These are phyloP conservation scores for Oryza meyeriana DNA, from an alignment of 176 grass and related monocot species.

Conservation along the genomic window DNA sequence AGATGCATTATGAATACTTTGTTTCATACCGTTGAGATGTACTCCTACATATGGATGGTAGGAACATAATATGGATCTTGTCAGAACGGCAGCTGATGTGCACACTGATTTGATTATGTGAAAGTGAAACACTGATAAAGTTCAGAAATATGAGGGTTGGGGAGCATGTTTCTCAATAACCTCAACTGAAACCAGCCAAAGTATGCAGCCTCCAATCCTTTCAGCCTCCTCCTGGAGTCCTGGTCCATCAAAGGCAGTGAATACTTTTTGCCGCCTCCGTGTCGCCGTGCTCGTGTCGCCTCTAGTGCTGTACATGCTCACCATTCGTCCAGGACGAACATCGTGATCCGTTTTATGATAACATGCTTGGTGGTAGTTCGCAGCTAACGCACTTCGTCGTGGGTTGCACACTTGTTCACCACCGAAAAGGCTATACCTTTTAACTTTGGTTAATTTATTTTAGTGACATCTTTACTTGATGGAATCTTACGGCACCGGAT, in stretches of 20 bases:
- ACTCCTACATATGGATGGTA: not conserved
- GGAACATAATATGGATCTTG: not conserved
- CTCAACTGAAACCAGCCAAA: not conserved
- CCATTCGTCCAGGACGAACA: not conserved
- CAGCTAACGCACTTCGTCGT: not conserved
- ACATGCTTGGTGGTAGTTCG: not conserved
- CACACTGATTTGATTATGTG: not conserved
- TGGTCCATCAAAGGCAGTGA: not conserved
- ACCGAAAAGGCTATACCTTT: not conserved
- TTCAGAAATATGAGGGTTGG: not conserved
- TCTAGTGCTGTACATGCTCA: not conserved
- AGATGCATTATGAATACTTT: not conserved
- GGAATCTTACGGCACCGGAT: no score
- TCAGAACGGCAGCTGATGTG: not conserved
- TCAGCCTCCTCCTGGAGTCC: not conserved
- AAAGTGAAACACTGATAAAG: not conserved
- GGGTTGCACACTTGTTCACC: constrained; percentile 11
- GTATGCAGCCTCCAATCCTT: not conserved
- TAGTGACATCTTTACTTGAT: no score
- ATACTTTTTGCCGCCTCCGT: not conserved
- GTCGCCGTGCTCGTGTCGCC: not conserved
- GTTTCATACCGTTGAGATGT: not conserved
- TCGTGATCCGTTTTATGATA: not conserved
- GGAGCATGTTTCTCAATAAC: not conserved
- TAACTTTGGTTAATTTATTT: no score